Conservation (phyloP, 2,329 filamentous ascomycete genomes). For the Aspergillus sp. region DNA sequence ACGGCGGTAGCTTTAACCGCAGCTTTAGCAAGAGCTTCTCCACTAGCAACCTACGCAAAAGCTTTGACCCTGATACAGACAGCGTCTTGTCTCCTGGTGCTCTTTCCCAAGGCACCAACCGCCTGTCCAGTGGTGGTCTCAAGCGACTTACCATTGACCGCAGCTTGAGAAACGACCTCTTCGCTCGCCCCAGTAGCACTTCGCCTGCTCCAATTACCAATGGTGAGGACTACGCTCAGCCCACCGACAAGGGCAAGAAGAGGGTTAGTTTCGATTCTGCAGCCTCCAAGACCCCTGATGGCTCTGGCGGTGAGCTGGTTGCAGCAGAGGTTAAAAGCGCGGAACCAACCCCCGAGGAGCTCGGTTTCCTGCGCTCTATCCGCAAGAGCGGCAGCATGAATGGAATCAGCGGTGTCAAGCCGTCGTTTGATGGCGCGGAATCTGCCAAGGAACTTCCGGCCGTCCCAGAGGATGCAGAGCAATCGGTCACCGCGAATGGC, state of each 20-base stretch:
- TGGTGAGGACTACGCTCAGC: conserved; percentile 34
- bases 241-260: conserved; percentile 52
- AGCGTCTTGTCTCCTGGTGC: conserved; percentile 81
- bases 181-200: conserved; percentile 37
- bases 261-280: conserved; percentile 85
- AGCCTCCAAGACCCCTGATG: conserved; percentile 35
- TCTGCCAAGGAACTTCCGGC: conserved; percentile 71
- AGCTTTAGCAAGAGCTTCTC: conserved; percentile 82
- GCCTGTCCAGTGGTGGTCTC: conserved; percentile 62
- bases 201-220: conserved; percentile 29
- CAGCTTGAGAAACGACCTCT: conserved; percentile 63
- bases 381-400: conserved; percentile 44
- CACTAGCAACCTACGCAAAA: conserved; percentile 75
- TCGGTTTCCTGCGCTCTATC: conserved; percentile 53
- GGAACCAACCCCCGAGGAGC: conserved; percentile 52
- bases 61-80: conserved; percentile 67
- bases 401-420: conserved; percentile 30
- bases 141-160: conserved; percentile 93
- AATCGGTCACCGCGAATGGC: conserved; percentile 33
- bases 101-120: conserved; percentile 63
- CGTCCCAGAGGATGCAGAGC: conserved; percentile 57
- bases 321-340: conserved; percentile 44
- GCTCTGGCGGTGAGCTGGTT: conserved; percentile 46
- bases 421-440: conserved; percentile 48
- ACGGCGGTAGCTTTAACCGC: conserved; percentile 54